A percentile compares a stretch with the other conserved stretches of the same genome.
Conservation (phyloP, 2,329 filamentous ascomycete species). For the Chaetomiaceae sp. region DNA sequence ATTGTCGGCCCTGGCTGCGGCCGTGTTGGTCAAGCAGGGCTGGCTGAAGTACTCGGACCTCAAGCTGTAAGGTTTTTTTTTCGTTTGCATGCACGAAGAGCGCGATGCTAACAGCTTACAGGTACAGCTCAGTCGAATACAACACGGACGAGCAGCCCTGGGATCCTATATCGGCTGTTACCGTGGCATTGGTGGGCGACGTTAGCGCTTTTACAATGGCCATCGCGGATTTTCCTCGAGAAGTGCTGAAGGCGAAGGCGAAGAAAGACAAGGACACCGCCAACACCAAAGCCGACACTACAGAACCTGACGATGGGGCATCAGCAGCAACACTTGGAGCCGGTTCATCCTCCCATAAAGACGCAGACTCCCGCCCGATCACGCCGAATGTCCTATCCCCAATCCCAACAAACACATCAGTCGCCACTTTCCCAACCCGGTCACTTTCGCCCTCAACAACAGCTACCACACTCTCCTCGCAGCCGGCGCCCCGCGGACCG, state of each 20-base stretch:
- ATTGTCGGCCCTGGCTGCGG: conserved; percentile 68
- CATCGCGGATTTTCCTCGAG: conserved; percentile 65
- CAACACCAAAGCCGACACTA: neutral
- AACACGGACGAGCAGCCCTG: conserved; percentile 72
- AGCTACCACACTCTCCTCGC: neutral
- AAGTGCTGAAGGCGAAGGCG: conserved; percentile 44
- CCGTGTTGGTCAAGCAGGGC: conserved; percentile 60
- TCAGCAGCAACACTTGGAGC: neutral
- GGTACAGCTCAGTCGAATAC: conserved; percentile 58
- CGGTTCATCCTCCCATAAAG: conserved; percentile 3
- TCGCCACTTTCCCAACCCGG: neutral
- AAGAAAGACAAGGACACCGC: conserved; percentile 16
- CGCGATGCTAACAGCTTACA: conserved; percentile 27
- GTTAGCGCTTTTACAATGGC: conserved; percentile 76
- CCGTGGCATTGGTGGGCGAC: conserved; percentile 76
- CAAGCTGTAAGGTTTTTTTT: conserved; percentile 54
- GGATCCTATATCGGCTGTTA: conserved; percentile 73
- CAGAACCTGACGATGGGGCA: conserved; percentile 5
- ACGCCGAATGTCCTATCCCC: conserved; percentile 14
- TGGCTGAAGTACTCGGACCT: conserved; percentile 64
- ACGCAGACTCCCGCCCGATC: conserved; percentile 8
- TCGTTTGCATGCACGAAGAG: neutral
- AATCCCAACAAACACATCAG: neutral
- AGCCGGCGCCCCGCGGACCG: neutral
- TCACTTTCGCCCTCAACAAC: neutral